Percentiles rank a stretch among this genome's conserved stretches.
These are phyloP conservation scores for Ophiostoma sp. DNA, from an alignment of 2,329 filamentous ascomycete species.

Conservation along the genomic window DNA sequence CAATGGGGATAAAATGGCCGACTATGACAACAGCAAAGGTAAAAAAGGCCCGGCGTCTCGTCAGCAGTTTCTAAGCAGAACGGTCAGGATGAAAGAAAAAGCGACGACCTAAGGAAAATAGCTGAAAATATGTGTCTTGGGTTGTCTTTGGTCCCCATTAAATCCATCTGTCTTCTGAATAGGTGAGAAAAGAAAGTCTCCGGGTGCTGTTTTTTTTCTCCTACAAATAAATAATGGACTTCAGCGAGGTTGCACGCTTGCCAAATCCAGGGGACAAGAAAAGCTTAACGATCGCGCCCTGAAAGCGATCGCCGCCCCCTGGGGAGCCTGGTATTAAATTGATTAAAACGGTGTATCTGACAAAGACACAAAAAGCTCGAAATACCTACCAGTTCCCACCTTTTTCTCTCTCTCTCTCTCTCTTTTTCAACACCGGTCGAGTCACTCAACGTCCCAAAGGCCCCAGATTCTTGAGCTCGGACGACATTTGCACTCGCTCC, in stretches of 20 bases:
- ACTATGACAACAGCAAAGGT: neutral
- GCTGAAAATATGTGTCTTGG: neutral
- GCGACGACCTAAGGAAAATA: neutral
- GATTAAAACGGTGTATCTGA: neutral
- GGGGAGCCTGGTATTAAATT: neutral
- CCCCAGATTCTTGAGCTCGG: neutral
- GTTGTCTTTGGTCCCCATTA: neutral
- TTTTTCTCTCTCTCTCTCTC: neutral
- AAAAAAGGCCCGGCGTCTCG: neutral
- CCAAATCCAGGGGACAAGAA: neutral
- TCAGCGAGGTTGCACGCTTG: neutral
- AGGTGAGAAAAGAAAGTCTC: neutral
- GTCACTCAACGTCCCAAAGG: neutral
- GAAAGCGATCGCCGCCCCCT: neutral
- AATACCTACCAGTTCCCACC: constrained; percentile 10
- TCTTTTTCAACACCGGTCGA: neutral
- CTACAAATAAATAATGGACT: neutral
- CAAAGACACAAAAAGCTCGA: constrained; percentile 7
- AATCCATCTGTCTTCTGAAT: neutral
- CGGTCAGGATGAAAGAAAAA: neutral
- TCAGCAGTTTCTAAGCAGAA: constrained; percentile 11
- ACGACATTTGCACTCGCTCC: neutral
- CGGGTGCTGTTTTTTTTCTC: neutral
- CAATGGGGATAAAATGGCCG: neutral
- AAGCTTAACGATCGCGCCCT: neutral